Evolutionary conservation across 495 filamentous ascomycete genomes (phyloP).

Genomic region (Talaromyces borbonicus): DNA sequence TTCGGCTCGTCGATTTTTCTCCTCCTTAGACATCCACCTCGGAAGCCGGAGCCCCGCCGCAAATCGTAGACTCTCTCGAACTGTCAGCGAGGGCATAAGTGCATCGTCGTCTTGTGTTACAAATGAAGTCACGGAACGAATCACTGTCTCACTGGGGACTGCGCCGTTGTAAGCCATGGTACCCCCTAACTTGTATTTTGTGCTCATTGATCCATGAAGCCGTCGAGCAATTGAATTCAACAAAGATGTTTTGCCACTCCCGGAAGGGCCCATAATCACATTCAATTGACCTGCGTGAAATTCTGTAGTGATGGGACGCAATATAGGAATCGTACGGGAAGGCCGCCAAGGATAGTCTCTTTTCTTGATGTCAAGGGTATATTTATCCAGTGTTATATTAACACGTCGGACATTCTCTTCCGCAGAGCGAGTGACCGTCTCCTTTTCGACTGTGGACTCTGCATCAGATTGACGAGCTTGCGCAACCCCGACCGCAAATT

Average conservation of each 20-base stretch:
- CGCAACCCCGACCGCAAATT: constrained; percentile 51
- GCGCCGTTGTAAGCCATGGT: constrained; percentile 59
- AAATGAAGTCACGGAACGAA: constrained; percentile 61
- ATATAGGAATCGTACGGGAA: constrained; percentile 43
- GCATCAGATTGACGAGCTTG: constrained; percentile 43
- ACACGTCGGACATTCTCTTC: constrained; percentile 45
- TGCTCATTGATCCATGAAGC: constrained; percentile 44
- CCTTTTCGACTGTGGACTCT: constrained; percentile 50
- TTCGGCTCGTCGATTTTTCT: constrained; percentile 57
- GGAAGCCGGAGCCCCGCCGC: constrained; percentile 60
- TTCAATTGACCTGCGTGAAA: constrained; percentile 58
- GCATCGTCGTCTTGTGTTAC: constrained; percentile 71
- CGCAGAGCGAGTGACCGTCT: constrained; percentile 38
- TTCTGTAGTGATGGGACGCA: constrained; percentile 49
- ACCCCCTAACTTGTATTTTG: constrained; percentile 44
- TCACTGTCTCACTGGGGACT: constrained; percentile 50
- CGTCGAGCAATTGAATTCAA: constrained; percentile 59
- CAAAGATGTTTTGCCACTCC: constrained; percentile 62
- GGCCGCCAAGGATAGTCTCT: constrained; percentile 31
- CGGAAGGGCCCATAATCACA: constrained; percentile 70
- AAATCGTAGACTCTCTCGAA: constrained; percentile 60
- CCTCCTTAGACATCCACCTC: constrained; percentile 49
- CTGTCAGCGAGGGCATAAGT: constrained; percentile 60
- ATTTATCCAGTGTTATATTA: constrained; percentile 49
- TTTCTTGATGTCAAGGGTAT: constrained; percentile 53